Evolutionary conservation across 352 stramenopile species (phyloP), one percentile per base, ranked within the genome.

Genomic region (Pythium coloratum): DNA sequence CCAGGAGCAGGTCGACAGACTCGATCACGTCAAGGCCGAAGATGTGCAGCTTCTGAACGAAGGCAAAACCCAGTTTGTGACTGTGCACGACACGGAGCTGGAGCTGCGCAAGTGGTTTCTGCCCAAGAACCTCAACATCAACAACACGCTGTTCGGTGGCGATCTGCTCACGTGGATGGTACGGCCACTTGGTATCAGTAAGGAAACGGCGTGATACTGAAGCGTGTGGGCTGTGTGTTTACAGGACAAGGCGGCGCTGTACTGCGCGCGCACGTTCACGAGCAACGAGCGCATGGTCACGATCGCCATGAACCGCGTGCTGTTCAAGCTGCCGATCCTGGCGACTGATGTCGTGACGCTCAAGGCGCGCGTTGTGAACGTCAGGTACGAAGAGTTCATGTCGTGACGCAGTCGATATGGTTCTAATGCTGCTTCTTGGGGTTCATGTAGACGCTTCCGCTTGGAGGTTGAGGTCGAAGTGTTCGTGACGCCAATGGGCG

Each of bases 221-320:
- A 67, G 20, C 24, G 7, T 51, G 2, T 44, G 26, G 6, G 49
- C 14, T 10, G 26, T 54, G 1, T 54, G 1, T 36, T 18, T 46
- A 32, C 40, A 89, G 78, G 84, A 92, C 68, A 80, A 76, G 59
- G 80, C 79, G 9, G 84, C 82, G 18, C 62, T 89, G 34, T 88
- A 90, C 67, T 90, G 82, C 53, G 82, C 84, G 18, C 81, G 81
- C 33, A 89, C 81, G 50, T 92, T 90, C 50, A 85, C 81, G 7
- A 89, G 88, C 57, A 90, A 81, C 71, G 79, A 88, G 60, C 80
- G 80, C 62, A 92, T 92, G 80, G 82, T 86, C 42, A 92, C 84
- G 4, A 83, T 90, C 65, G 71, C 81, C 16, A 90, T 92, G 82
- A 89, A 92, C 66, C 84, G 84, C 64, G 71, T 90, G 66, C 63